Percentiles rank a stretch among this genome's conserved stretches.
These are phyloP conservation scores for Mycena amicta DNA, from an alignment of 768 basidiomycete species.

Conservation along the genomic window DNA sequence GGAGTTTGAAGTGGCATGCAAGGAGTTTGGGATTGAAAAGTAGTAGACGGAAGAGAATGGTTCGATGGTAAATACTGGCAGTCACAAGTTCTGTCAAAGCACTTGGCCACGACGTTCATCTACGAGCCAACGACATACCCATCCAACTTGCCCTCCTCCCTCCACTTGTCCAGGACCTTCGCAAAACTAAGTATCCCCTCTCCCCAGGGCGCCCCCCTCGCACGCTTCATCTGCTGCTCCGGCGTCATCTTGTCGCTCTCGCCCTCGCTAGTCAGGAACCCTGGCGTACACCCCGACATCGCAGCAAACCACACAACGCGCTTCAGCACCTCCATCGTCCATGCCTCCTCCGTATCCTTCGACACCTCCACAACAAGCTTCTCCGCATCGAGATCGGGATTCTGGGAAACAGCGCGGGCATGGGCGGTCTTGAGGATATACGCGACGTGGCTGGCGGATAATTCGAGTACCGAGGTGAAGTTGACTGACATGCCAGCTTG, in stretches of 20 bases:
- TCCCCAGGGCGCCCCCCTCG: too few relatives aligned
- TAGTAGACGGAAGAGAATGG: too few relatives aligned
- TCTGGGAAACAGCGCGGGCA: not conserved
- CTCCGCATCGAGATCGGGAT: not conserved
- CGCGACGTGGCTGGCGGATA: conserved; percentile 10
- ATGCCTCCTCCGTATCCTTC: conserved; percentile 7
- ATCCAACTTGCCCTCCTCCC: not conserved
- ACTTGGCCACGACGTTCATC: too few relatives aligned
- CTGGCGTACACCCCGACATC: too few relatives aligned
- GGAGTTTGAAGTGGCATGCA: too few relatives aligned
- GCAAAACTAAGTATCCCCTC: not conserved
- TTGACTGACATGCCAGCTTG: conserved; percentile 12
- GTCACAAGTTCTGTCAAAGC: too few relatives aligned
- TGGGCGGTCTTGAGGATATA: not conserved
- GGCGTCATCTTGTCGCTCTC: too few relatives aligned
- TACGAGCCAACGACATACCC: not conserved
- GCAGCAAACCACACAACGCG: conserved; percentile 6
- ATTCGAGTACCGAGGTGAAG: conserved; percentile 1
- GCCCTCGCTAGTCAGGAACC: too few relatives aligned
- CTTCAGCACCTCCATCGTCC: conserved; percentile 1
- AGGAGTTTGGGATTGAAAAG: too few relatives aligned
- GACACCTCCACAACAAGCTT: conserved; percentile 10
- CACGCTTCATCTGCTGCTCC: too few relatives aligned
- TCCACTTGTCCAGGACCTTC: not conserved
- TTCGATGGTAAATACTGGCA: too few relatives aligned